Evolutionary conservation across 805 yeast genomes (phyloP).

Genomic region (Lachancea fermentati): DNA sequence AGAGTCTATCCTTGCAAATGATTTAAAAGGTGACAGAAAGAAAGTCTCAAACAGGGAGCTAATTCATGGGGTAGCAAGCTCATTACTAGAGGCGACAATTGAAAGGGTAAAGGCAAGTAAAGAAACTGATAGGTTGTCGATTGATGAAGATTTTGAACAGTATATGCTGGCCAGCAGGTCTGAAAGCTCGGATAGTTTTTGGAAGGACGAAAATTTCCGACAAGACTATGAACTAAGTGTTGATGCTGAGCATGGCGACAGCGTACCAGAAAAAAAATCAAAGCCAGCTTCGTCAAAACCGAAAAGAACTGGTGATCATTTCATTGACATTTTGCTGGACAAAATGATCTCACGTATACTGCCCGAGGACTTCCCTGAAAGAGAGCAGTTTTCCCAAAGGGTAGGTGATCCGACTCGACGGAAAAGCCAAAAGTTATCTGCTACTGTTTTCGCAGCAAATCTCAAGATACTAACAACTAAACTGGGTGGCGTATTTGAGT

Average conservation of each 20-base stretch:
- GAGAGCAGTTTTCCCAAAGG: slow-evolving; percentile 38
- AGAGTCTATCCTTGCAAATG: slow-evolving; percentile 22
- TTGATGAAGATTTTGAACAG: slow-evolving; percentile 12
- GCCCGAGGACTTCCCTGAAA: slow-evolving; percentile 45
- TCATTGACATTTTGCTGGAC: slow-evolving; percentile 54
- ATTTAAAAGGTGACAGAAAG: slow-evolving; percentile 5
- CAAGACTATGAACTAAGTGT: slow-evolving; percentile 14
- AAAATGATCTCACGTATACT: slow-evolving; percentile 45
- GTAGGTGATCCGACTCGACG: slow-evolving; percentile 41
- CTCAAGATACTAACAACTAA: slow-evolving; percentile 50
- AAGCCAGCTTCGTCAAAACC: neutral
- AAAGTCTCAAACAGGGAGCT: slow-evolving; percentile 22
- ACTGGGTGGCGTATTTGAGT: slow-evolving; percentile 49
- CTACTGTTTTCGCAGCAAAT: slow-evolving; percentile 50
- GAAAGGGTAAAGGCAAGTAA: slow-evolving; percentile 30
- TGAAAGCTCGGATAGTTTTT: slow-evolving; percentile 24
- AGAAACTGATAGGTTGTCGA: slow-evolving; percentile 10
- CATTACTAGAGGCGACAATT: slow-evolving; percentile 40
- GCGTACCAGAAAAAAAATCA: slow-evolving; percentile 11
- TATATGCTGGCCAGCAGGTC: slow-evolving; percentile 15
- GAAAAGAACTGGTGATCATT: slow-evolving; percentile 37
- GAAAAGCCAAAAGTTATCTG: slow-evolving; percentile 49
- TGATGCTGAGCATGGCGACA: slow-evolving; percentile 11
- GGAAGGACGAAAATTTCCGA: slow-evolving; percentile 22
- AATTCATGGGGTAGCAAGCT: slow-evolving; percentile 39